Percentiles rank a stretch among this genome's conserved stretches.
Conservation (phyloP, 1,284 basidiomycete species). For the Ustilago curta region DNA sequence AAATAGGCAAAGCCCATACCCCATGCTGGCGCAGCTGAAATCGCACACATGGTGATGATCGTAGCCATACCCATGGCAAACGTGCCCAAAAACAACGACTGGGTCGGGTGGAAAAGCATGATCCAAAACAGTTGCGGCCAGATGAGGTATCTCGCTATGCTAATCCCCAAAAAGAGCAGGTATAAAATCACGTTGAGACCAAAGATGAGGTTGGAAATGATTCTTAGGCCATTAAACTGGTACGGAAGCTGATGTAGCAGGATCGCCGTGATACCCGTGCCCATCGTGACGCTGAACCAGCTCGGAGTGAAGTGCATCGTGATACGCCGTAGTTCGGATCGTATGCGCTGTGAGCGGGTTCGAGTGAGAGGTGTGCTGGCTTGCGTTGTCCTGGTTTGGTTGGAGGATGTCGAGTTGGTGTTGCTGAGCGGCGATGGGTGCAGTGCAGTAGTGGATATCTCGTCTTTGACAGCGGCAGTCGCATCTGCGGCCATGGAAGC, state of each 20-base stretch:
- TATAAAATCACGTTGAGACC: conserved; percentile 78
- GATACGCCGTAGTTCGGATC: conserved; percentile 30
- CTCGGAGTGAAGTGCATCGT: conserved; percentile 55
- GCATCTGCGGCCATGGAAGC: background rate
- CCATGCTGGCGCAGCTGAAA: conserved; percentile 70
- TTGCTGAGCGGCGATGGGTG: conserved; percentile 11
- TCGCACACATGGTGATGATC: conserved; percentile 74
- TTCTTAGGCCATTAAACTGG: conserved; percentile 69
- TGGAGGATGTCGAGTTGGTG: conserved; percentile 6
- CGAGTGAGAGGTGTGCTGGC: conserved; percentile 5
- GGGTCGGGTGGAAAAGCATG: conserved; percentile 75
- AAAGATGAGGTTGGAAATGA: conserved; percentile 73
- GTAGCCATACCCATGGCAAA: conserved; percentile 80
- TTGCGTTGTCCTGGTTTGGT: conserved; percentile 1
- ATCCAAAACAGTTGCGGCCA: conserved; percentile 75
- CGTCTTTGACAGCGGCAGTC: background rate
- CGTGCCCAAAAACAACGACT: conserved; percentile 78
- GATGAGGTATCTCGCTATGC: conserved; percentile 73
- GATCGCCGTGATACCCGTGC: conserved; percentile 71
- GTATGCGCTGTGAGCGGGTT: conserved; percentile 17
- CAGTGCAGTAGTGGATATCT: background rate
- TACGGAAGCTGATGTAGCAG: conserved; percentile 72
- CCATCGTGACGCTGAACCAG: conserved; percentile 69
- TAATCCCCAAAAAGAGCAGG: conserved; percentile 72
- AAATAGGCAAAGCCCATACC: conserved; percentile 75